Base-by-base conservation (phyloP, 2,329 filamentous ascomycete species). In the Tolypocladium inflatum region DNA sequence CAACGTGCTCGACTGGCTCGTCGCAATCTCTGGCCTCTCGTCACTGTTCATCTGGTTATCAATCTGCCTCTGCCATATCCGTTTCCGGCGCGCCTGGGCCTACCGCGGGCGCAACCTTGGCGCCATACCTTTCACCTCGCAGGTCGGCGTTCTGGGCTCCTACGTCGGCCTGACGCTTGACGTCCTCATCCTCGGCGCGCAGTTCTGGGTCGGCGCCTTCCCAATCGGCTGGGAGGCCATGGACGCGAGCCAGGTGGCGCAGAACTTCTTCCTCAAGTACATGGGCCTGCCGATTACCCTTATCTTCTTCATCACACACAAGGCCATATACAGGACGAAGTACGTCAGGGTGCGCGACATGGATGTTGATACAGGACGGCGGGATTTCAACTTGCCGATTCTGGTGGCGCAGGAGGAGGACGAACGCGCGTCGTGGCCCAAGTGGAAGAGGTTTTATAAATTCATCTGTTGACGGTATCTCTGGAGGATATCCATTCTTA, bases 11-110 rank as follows among this genome's bases (percentile, higher is more conserved):
- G 80, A 83, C 66, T 96, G 92, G 91, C 83, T 96, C 71, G 79
- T 89, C 48, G 83, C 88, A 59, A 79, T 91, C 54, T 89, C 87
- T 1, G 88, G 86, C 54, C 79, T 91, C 23, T 88, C 86, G 9
- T 86, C 83, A 48, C 81, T 91, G 68, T 89, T 92, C 75, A 91
- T 88, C 6, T 92, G 89, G 89, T 84, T 80, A 57, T 89, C 89
- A 62, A 93, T 96, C 71, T 96, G 91, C 71, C 76, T 95, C 19
- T 84, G 88, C 30, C 92, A 97, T 73, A 95, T 97, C 68, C 90
- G 91, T 58, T 97, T 97, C 81, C 90, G 92, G 61, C 75, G 76
- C 33, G 90, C 86, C n/a, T 96, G 91, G 90, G 78, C 77, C 51
- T 68, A 75, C 15, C 83, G 86, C 61, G 89, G 88, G 53, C 87